These are phyloP conservation scores for Rhodotorula sp. DNA, from an alignment of 1,284 basidiomycete species.

Conservation along the genomic window DNA sequence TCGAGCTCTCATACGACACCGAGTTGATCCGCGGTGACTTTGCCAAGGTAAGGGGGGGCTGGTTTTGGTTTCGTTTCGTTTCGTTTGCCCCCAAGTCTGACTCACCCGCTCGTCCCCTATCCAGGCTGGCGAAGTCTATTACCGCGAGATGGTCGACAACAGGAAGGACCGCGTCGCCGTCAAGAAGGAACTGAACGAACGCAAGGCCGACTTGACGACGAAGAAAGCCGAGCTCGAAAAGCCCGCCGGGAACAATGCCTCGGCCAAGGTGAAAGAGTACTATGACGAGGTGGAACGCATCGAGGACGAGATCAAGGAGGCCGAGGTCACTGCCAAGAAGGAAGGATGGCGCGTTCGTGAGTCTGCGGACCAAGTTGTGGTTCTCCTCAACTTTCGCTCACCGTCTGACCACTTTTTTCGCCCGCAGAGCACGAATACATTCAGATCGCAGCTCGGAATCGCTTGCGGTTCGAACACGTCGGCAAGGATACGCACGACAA, in stretches of 20 bases:
- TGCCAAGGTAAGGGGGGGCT: neutral
- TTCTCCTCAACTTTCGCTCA: neutral
- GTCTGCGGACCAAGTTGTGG: neutral
- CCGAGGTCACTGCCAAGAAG: neutral
- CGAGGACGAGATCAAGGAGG: constrained; percentile 13
- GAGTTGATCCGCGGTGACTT: constrained; percentile 11
- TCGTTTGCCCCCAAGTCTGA: neutral
- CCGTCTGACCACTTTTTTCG: too few relatives aligned
- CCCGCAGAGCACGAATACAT: constrained; percentile 19
- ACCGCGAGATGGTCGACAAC: constrained; percentile 1
- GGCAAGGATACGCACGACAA: constrained; percentile 13
- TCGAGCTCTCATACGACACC: constrained; percentile 15
- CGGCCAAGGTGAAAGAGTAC: constrained; percentile 22
- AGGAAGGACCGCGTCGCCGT: neutral
- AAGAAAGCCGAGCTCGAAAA: constrained; percentile 14
- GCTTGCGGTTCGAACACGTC: constrained; percentile 6
- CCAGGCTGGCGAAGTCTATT: neutral
- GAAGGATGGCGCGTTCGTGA: constrained; percentile 10
- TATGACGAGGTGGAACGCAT: constrained; percentile 4
- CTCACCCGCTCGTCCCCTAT: neutral
- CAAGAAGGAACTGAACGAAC: constrained; percentile 7
- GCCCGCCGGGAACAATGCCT: constrained; percentile 12
- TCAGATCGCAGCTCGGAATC: neutral
- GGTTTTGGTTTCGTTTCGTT: neutral
- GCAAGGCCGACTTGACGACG: neutral